Evolutionary conservation across 2,329 filamentous ascomycete genomes (phyloP).

Genomic region (Didymella pomorum): DNA sequence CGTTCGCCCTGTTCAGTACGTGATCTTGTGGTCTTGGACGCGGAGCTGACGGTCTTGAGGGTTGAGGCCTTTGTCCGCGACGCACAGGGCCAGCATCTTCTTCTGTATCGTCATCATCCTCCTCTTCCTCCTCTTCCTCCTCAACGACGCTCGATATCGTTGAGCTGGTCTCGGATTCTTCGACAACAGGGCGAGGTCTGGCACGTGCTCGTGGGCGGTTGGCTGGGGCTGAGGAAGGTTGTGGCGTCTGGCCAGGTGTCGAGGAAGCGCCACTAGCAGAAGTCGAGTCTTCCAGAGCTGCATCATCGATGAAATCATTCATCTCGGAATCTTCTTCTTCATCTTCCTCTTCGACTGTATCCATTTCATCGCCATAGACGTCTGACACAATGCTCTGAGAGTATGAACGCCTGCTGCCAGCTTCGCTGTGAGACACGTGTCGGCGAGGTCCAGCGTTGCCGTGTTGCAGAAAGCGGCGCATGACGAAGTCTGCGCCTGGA

Average conservation of each 20-base stretch:
- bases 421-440: conserved; percentile 52
- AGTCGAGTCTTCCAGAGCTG: conserved; percentile 30
- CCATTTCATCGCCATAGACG: conserved; percentile 53
- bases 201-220: conserved; percentile 33
- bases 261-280: conserved; percentile 42
- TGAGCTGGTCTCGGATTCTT: conserved; percentile 50
- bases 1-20: conserved; percentile 46
- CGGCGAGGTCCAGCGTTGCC: conserved; percentile 42
- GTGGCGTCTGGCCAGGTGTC: conserved; percentile 42
- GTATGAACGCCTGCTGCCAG: conserved; percentile 52
- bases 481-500: conserved; percentile 43
- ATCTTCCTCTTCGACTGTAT: conserved; percentile 54
- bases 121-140: conserved; percentile 38
- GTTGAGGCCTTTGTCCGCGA: conserved; percentile 43
- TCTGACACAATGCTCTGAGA: conserved; percentile 52
- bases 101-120: conserved; percentile 47
- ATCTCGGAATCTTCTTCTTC: conserved; percentile 52
- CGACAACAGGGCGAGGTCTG: conserved; percentile 46
- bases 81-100: conserved; percentile 49
- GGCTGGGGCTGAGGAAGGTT: conserved; percentile 31
- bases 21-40: conserved; percentile 37
- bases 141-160: conserved; percentile 46
- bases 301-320: conserved; percentile 54
- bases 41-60: conserved; percentile 37
- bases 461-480: conserved; percentile 42